A percentile compares a stretch with the other conserved stretches of the same genome.
phyloP scores from a whole-genome alignment of 768 basidiomycete species.

The Leucosporidium creatinivorum region DNA sequence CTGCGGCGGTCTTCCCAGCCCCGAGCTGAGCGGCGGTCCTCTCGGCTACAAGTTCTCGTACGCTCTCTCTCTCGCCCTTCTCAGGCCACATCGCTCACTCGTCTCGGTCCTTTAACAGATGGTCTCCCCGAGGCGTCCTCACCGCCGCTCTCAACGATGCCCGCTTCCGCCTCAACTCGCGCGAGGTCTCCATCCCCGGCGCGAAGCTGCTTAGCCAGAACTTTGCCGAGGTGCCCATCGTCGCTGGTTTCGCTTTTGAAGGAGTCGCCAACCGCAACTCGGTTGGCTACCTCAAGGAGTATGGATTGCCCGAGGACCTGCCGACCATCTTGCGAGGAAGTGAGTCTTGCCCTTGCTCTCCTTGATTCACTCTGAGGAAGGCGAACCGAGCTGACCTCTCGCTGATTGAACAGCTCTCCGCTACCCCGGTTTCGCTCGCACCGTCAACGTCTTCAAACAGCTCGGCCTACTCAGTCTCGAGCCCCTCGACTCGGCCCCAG shows the following conservation, averaged over 20 bases:
- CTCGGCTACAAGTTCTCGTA: constrained; percentile 31
- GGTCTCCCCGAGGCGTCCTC: constrained; percentile 82
- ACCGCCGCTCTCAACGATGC: constrained; percentile 70
- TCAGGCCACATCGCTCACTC: background rate
- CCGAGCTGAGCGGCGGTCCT: constrained; percentile 48
- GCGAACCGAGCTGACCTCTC: too few relatives aligned
- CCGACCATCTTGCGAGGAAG: constrained; percentile 71
- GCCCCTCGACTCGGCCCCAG: constrained; percentile 13
- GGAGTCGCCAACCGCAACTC: constrained; percentile 82
- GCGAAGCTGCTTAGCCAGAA: constrained; percentile 51
- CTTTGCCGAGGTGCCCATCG: constrained; percentile 64
- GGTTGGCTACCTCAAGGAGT: constrained; percentile 59
- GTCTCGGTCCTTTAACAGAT: constrained; percentile 54
- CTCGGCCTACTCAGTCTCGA: constrained; percentile 63
- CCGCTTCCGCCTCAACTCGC: constrained; percentile 53
- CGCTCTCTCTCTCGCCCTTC: background rate
- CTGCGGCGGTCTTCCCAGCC: constrained; percentile 85
- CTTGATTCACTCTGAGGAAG: too few relatives aligned
- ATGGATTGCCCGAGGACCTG: constrained; percentile 52
- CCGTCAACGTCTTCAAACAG: constrained; percentile 64
- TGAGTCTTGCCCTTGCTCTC: too few relatives aligned
- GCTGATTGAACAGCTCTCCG: constrained; percentile 49
- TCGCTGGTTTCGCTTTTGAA: constrained; percentile 59
- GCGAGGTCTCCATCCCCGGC: constrained; percentile 53
- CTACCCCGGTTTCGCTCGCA: constrained; percentile 73